These are phyloP conservation scores for Arthrinium puccinioides DNA, from an alignment of 2,329 filamentous ascomycete species.

Conservation along the genomic window DNA sequence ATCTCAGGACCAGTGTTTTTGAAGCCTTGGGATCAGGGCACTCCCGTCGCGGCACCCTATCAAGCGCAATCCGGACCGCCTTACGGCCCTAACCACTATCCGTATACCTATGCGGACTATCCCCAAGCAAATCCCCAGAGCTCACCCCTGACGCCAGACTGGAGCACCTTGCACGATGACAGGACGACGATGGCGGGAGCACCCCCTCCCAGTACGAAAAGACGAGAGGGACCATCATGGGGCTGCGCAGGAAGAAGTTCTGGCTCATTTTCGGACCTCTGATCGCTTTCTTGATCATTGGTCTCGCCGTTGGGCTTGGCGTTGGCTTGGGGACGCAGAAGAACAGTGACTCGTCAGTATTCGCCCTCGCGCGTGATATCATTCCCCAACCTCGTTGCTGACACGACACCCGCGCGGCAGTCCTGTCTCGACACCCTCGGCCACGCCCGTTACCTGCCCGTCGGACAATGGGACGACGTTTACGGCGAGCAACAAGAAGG, in stretches of 20 bases:
- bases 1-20: slow-evolving; percentile 10
- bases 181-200: not conserved
- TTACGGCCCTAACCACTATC: no score
- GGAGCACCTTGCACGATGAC: not conserved
- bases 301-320: slow-evolving; percentile 17
- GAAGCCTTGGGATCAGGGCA: slow-evolving; percentile 9
- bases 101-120: slow-evolving; percentile 1
- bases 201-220: not conserved
- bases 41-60: slow-evolving; percentile 3
- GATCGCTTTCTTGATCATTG: slow-evolving; percentile 14
- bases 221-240: slow-evolving; percentile 8
- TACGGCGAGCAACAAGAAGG: slow-evolving; percentile 7
- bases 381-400: not conserved
- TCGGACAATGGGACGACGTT: slow-evolving; percentile 26
- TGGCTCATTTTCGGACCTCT: slow-evolving; percentile 18
- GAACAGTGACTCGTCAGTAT: not conserved
- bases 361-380: not conserved
- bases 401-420: no score
- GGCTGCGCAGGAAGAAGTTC: slow-evolving; percentile 13
- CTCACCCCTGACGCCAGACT: not conserved
- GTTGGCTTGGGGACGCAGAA: slow-evolving; percentile 10
- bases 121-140: not conserved
- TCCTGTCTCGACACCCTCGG: slow-evolving; percentile 2
- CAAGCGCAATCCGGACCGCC: slow-evolving; percentile 2
- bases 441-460: slow-evolving; percentile 17